phyloP scores from a whole-genome alignment of 768 basidiomycete species.

The Hericium alpestre region DNA sequence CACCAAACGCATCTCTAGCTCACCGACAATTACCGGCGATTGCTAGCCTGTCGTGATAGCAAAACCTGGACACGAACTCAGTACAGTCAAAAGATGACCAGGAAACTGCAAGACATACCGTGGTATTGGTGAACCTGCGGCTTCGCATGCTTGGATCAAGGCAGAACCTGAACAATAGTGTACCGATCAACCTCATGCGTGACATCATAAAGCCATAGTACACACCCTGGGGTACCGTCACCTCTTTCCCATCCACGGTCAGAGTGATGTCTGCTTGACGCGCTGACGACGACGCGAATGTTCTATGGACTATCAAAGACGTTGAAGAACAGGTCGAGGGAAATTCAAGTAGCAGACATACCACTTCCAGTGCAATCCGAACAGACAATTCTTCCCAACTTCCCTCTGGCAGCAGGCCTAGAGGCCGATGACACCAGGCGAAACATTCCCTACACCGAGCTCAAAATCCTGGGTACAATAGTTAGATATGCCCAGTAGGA shows the following conservation, averaged over 20 bases:
- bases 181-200: not conserved
- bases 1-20: constrained; percentile 18
- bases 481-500: not conserved
- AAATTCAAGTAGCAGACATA: not conserved
- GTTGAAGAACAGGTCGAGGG: constrained; percentile 3
- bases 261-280: constrained; percentile 77
- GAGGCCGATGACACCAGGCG: constrained; percentile 56
- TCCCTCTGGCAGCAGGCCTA: constrained; percentile 47
- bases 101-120: constrained; percentile 35
- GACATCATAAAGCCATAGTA: constrained; percentile 7
- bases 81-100: not conserved
- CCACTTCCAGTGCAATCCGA: constrained; percentile 9
- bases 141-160: constrained; percentile 94
- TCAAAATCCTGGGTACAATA: not conserved
- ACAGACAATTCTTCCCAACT: constrained; percentile 52
- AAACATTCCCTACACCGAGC: constrained; percentile 35
- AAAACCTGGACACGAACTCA: constrained; percentile 42
- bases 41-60: constrained; percentile 87
- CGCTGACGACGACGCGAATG: constrained; percentile 55
- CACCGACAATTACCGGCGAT: constrained; percentile 97
- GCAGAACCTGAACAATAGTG: constrained; percentile 54
- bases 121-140: constrained; percentile 73
- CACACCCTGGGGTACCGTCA: constrained; percentile 91
- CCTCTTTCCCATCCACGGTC: constrained; percentile 94
- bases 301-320: constrained; percentile 33